phyloP scores from a whole-genome alignment of 305 asterid genomes.

The Solanum aculeatissimum region DNA sequence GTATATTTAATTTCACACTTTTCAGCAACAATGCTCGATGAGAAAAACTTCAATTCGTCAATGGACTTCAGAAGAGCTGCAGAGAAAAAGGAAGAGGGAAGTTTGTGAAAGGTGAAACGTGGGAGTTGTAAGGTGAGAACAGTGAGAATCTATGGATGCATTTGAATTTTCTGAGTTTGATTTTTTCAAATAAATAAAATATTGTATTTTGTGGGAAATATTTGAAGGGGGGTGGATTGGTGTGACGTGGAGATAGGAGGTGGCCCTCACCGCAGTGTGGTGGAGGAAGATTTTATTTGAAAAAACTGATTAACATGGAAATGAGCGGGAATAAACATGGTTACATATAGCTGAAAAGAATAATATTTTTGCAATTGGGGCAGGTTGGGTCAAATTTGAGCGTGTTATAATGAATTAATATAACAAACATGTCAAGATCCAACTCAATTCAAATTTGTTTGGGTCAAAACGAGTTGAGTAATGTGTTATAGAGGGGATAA shows the following conservation, averaged over 20 bases:
- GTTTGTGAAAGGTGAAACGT: not conserved
- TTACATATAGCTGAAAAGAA: not conserved
- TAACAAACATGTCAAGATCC: no score
- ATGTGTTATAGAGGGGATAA: no score
- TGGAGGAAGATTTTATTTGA: not conserved
- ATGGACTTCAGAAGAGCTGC: not conserved
- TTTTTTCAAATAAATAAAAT: not conserved
- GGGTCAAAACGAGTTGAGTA: no score
- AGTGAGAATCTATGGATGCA: conserved; percentile 1
- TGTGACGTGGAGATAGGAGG: not conserved
- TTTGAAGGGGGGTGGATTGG: not conserved
- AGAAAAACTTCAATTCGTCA: not conserved
- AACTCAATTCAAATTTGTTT: no score
- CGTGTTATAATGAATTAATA: no score
- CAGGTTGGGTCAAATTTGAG: no score
- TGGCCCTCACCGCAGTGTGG: not conserved
- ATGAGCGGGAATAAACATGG: not conserved
- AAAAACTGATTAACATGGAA: not conserved
- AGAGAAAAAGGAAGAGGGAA: not conserved
- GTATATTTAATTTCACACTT: not conserved
- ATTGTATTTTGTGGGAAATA: not conserved
- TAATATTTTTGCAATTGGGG: no score
- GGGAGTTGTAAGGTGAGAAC: not conserved
- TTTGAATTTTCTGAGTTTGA: conserved; percentile 1
- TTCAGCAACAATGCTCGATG: not conserved